phyloP scores from a whole-genome alignment of 192 early-diverging fungal genomes.

The Linnemannia hyalina region DNA sequence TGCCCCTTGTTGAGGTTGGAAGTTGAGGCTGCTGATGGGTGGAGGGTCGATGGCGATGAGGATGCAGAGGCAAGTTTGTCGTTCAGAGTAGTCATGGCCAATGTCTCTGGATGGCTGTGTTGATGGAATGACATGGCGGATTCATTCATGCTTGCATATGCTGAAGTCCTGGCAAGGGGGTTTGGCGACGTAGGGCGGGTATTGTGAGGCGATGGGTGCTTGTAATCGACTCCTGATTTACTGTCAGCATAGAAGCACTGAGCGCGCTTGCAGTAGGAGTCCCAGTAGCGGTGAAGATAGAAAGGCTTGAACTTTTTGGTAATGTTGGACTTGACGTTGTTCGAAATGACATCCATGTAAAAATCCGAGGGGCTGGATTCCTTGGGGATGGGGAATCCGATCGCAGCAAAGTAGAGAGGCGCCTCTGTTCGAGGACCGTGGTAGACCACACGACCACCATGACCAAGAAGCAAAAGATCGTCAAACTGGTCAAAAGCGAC shows the following conservation, averaged over 20 bases:
- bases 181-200: slow-evolving; percentile 27
- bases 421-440: slow-evolving; percentile 69
- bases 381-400: slow-evolving; percentile 61
- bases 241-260: slow-evolving; percentile 31
- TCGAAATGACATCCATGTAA: slow-evolving; percentile 77
- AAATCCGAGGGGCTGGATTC: slow-evolving; percentile 67
- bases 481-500: slow-evolving; percentile 78
- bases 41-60: slow-evolving; percentile 16
- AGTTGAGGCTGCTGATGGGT: slow-evolving; percentile 26
- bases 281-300: slow-evolving; percentile 65
- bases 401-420: slow-evolving; percentile 61
- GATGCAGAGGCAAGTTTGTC: not conserved
- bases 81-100: slow-evolving; percentile 32
- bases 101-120: slow-evolving; percentile 21
- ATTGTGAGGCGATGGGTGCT: slow-evolving; percentile 51
- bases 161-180: slow-evolving; percentile 14
- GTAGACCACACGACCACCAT: slow-evolving; percentile 75
- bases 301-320: slow-evolving; percentile 55
- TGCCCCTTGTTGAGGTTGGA: slow-evolving; percentile 9
- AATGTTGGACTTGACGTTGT: slow-evolving; percentile 58
- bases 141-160: slow-evolving; percentile 26
- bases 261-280: slow-evolving; percentile 52
- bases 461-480: slow-evolving; percentile 79
- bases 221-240: slow-evolving; percentile 16
- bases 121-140: slow-evolving; percentile 35